Base-by-base conservation (phyloP, 163 green algal genomes). In the Chlamydomonas reinhardtii region DNA sequence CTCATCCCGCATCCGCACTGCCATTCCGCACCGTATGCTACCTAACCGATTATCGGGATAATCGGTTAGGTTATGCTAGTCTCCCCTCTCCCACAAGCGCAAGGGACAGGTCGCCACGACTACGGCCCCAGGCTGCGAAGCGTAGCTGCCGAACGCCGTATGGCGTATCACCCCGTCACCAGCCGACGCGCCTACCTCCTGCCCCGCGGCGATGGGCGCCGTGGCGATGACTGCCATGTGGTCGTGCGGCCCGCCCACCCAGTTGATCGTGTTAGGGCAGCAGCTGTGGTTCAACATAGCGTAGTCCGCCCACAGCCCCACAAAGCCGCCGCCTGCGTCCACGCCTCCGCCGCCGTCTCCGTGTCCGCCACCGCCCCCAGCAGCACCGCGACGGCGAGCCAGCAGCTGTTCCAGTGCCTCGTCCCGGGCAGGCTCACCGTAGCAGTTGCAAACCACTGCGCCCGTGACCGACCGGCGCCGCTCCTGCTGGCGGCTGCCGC, bases 281-380 rank as follows among this genome's bases (percentile, higher is more conserved):
- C 88, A 94, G 48, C 52, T 82, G 86, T 92, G 91, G 48, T 82
- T 83, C 25, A 93, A 32, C 34, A 92, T 65, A 20, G 91, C 74
- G 20, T 88, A 85, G 73, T 94, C 91, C 2, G 88, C 85, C 88
- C 88, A 94, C 66, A 94, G 56, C 14, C 91, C 91, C 12, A 92
- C 87, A 79, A 91, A 92, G n/a, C 85, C 74, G 27, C 34, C 4
- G 69, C 69, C 68, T 17, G 22, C 9, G 32, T 19, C 68, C 11
- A 16, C 31, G 64, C 25, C 37, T 71, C 31, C 20, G 4, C 64
- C 37, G 64, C 64, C 3, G 64, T 12, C n/a, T n/a, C n/a, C 39
- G 39, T 56, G 6, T 22, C 61, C n/a, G 25, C 29, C 29, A 2
- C 29, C 65, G 29, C 29, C 16, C 0, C 65, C 65, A 22, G 0